These are phyloP conservation scores for Lasiosphaeria ovina DNA, from an alignment of 495 filamentous ascomycete genomes.

Conservation along the genomic window DNA sequence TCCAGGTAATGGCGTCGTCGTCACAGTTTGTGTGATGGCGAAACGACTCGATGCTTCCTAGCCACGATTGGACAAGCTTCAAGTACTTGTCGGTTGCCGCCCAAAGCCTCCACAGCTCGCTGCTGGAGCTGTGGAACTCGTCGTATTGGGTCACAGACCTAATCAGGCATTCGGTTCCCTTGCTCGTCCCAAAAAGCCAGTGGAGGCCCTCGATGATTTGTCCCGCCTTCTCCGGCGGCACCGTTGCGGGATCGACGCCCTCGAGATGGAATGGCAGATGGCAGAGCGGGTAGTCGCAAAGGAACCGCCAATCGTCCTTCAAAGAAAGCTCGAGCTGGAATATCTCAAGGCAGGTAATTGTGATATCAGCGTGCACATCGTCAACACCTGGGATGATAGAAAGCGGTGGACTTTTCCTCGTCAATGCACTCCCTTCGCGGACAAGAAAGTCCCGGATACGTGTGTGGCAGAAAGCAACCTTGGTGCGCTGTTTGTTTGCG, in stretches of 20 bases:
- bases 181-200: constrained; percentile 13
- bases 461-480: constrained; percentile 13
- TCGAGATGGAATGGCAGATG: constrained; percentile 11
- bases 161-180: constrained; percentile 2
- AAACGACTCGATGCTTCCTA: background rate
- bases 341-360: constrained; percentile 5
- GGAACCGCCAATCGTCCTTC: constrained; percentile 4
- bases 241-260: background rate
- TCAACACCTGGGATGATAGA: constrained; percentile 8
- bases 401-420: constrained; percentile 3
- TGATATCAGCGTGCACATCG: constrained; percentile 6
- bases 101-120: constrained; percentile 11
- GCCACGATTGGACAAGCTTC: constrained; percentile 10
- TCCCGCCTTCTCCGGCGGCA: background rate
- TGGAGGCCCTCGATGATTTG: constrained; percentile 13
- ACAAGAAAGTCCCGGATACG: constrained; percentile 13
- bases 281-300: constrained; percentile 9
- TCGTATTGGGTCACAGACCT: constrained; percentile 5
- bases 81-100: constrained; percentile 11
- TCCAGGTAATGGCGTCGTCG: background rate
- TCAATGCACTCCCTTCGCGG: constrained; percentile 7
- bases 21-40: background rate
- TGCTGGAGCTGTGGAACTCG: constrained; percentile 9
- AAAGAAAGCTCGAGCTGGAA: constrained; percentile 8
- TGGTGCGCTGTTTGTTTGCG: background rate